Conservation (phyloP, 345 rosid genomes). For the Toxicodendron radicans region DNA sequence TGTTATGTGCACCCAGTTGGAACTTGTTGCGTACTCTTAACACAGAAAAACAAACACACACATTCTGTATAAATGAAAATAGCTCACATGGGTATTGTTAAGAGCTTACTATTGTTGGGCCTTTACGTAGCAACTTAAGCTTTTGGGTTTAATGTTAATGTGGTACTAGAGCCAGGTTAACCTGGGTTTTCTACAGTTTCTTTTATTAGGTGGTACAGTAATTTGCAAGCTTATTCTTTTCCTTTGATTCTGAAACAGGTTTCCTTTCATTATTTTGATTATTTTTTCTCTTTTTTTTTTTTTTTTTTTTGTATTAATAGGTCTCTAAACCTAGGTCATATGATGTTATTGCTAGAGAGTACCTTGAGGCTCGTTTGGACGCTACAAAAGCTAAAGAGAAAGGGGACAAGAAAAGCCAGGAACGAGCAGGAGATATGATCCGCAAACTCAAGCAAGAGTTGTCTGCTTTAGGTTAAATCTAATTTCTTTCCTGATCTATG, state of each 20-base stretch:
- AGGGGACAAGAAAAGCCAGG: constrained; percentile 69
- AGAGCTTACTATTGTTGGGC: neutral
- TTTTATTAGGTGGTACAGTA: neutral
- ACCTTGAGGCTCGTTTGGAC: constrained; percentile 62
- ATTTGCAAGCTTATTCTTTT: neutral
- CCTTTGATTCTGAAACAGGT: neutral
- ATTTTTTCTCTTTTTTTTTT: too few relatives aligned
- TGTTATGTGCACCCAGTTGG: neutral
- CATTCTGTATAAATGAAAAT: too few relatives aligned
- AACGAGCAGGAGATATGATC: constrained; percentile 61
- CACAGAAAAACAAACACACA: neutral
- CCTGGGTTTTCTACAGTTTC: constrained; percentile 1
- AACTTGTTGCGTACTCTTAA: neutral
- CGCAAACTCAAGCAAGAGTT: constrained; percentile 88
- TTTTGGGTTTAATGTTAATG: neutral
- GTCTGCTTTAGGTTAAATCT: constrained; percentile 68
- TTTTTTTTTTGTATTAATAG: constrained; percentile 34
- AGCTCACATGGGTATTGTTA: neutral
- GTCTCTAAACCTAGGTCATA: constrained; percentile 56
- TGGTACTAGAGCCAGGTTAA: neutral
- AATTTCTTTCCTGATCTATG: constrained; percentile 19
- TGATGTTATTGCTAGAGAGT: constrained; percentile 70
- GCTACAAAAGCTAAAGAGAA: constrained; percentile 79
- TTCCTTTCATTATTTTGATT: constrained; percentile 17
- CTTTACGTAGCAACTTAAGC: neutral